Conservation (phyloP, 2,329 filamentous ascomycete genomes). For the Aspergillus sp. region DNA sequence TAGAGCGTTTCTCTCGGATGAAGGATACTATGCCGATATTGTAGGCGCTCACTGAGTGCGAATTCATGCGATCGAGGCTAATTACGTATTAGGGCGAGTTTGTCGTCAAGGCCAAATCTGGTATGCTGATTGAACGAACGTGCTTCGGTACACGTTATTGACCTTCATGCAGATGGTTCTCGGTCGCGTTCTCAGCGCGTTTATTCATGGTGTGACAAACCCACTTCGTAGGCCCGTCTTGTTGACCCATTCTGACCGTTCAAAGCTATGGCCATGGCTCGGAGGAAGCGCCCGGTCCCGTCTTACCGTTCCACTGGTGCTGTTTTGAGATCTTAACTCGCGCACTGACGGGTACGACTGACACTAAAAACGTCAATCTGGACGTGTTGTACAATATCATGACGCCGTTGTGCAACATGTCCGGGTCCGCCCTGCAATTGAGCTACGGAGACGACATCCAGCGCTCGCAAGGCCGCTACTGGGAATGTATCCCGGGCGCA, state of each 20-base stretch:
- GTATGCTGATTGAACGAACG: neutral
- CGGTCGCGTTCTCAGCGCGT: neutral
- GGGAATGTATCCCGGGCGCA: slow-evolving; percentile 25
- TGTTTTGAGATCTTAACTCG: slow-evolving; percentile 25
- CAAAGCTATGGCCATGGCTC: slow-evolving; percentile 23
- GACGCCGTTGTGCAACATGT: slow-evolving; percentile 17
- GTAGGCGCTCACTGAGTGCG: slow-evolving; percentile 6
- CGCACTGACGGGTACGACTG: slow-evolving; percentile 18
- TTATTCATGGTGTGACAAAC: slow-evolving; percentile 19
- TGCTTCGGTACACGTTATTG: neutral
- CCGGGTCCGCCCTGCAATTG: slow-evolving; percentile 18
- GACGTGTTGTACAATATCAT: slow-evolving; percentile 22
- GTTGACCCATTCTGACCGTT: slow-evolving; percentile 4
- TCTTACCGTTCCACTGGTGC: slow-evolving; percentile 25
- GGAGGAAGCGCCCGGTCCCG: slow-evolving; percentile 22
- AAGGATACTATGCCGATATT: slow-evolving; percentile 25
- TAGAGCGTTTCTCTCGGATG: slow-evolving; percentile 23
- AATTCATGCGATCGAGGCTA: neutral
- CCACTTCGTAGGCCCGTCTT: neutral
- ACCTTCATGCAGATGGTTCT: neutral
- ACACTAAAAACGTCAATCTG: slow-evolving; percentile 17
- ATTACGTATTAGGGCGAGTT: slow-evolving; percentile 21
- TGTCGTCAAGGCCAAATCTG: slow-evolving; percentile 19
- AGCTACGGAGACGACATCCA: slow-evolving; percentile 21
- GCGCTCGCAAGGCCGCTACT: slow-evolving; percentile 26